Base-by-base conservation (phyloP, 108 stramenopile genomes). In the Epipyxis sp. region DNA sequence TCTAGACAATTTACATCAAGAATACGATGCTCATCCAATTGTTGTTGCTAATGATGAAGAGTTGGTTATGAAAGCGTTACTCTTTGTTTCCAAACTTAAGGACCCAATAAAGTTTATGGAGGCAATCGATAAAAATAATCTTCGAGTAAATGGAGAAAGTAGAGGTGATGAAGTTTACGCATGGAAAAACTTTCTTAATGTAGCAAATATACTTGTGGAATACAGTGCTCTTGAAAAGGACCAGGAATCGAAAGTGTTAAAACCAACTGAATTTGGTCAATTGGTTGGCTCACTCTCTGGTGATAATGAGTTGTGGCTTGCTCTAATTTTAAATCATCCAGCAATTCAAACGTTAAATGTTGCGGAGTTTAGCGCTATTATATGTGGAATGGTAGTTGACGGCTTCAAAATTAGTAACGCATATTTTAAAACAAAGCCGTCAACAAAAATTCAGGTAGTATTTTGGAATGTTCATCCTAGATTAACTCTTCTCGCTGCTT, bases 261-360 rank as follows among this genome's bases (percentile, higher is more conserved):
- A 29, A 37, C 13, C 46, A 13, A 13, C 46, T 13, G 46, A 50
- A 20, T 65, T 65, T 10, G 61, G 61, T 32, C 6, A 13, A 25
- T 32, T 37, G 34, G 35, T 65, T 37, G 3, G 30, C 6, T 35
- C 27, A 32, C 27, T 37, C 34, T 32, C 13, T 29, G 25, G 13
- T 35, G 61, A 65, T 29, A 65, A 65, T 65, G 61, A 65, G 3
- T 25, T 65, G 3, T 65, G 61, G 61, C 13, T 65, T 16, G 61
- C 61, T 10, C 34, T 65, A 32, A 29, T 65, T 65, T 25, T 65
- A 3, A 10, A 3, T 10, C 13, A 65, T 13, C 3, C 61, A 50
- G 46, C 6, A 20, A 50, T 50, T 6, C 13, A 6, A 50, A 50
- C 6, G 46, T 50, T 50, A 20, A 50, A 50, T 50, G 13, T 20